phyloP scores from a whole-genome alignment of 1,139 yeast species.

The Torulaspora pretoriensis region DNA sequence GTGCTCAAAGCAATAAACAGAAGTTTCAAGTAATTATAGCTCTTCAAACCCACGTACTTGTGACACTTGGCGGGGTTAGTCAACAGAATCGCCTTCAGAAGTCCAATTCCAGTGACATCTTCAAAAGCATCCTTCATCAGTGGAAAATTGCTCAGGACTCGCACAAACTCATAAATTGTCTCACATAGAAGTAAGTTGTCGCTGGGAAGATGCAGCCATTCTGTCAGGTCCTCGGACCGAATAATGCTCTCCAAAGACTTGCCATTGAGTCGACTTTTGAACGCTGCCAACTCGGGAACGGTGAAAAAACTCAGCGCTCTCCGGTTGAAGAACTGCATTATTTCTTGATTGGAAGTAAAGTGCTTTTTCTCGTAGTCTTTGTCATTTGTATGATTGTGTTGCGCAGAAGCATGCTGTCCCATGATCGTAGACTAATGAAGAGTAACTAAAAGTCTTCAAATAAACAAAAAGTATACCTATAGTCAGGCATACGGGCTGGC shows the following conservation, averaged over 20 bases:
- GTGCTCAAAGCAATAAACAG: constrained; percentile 41
- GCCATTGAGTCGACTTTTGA: constrained; percentile 27
- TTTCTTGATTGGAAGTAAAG: constrained; percentile 13
- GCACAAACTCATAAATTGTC: constrained; percentile 37
- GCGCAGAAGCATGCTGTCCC: constrained; percentile 21
- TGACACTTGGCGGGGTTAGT: constrained; percentile 38
- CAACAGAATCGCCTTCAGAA: constrained; percentile 43
- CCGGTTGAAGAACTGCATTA: constrained; percentile 14
- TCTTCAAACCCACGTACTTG: constrained; percentile 35
- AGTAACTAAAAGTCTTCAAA: too few species aligned
- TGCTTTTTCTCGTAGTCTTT: constrained; percentile 1
- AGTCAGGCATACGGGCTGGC: neutral
- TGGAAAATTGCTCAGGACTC: constrained; percentile 44
- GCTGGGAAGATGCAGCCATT: constrained; percentile 36
- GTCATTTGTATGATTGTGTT: constrained; percentile 1
- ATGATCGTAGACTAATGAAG: constrained; percentile 4
- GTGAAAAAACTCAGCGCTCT: constrained; percentile 23
- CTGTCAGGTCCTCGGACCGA: constrained; percentile 28
- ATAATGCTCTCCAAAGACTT: constrained; percentile 33
- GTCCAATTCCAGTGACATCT: constrained; percentile 41
- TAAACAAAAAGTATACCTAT: too few species aligned
- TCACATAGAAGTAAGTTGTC: constrained; percentile 31
- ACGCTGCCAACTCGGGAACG: constrained; percentile 25
- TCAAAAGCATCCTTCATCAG: constrained; percentile 37
- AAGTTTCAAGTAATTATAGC: constrained; percentile 38